phyloP scores from a whole-genome alignment of 805 yeast species.

The Kurtzmaniella cleridarum region DNA sequence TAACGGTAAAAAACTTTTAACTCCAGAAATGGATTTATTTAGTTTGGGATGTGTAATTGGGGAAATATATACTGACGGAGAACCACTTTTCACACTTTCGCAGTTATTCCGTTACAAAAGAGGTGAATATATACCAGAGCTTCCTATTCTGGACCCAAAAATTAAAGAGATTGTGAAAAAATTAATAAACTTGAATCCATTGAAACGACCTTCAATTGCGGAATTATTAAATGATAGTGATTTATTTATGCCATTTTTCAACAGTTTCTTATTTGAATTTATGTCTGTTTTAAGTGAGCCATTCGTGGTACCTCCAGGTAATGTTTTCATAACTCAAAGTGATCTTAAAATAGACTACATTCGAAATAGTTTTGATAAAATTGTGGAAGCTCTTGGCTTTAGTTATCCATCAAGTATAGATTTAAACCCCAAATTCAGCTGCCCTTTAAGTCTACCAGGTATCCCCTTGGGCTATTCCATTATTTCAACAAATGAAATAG shows the following conservation, averaged over 20 bases:
- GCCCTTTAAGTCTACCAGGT: constrained; percentile 50
- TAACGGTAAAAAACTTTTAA: constrained; percentile 27
- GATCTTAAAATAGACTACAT: constrained; percentile 54
- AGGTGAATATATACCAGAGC: constrained; percentile 60
- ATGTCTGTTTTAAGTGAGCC: constrained; percentile 29
- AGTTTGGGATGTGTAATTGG: constrained; percentile 85
- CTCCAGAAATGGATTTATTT: constrained; percentile 74
- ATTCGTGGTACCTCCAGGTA: constrained; percentile 10
- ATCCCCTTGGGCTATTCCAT: constrained; percentile 41
- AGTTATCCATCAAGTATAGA: neutral
- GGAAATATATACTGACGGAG: constrained; percentile 81
- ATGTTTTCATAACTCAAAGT: constrained; percentile 20
- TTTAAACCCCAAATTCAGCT: constrained; percentile 3
- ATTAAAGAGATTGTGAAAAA: constrained; percentile 52
- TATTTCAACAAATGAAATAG: constrained; percentile 15
- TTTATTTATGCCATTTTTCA: constrained; percentile 65
- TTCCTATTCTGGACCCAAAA: constrained; percentile 44
- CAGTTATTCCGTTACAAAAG: constrained; percentile 79
- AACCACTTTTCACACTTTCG: constrained; percentile 79
- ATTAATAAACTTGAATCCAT: constrained; percentile 65
- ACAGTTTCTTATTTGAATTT: constrained; percentile 65
- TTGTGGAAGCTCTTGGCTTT: constrained; percentile 9
- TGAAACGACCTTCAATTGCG: constrained; percentile 48
- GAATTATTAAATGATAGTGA: constrained; percentile 44
- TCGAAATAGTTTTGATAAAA: constrained; percentile 52